A percentile compares a stretch with the other conserved stretches of the same genome.
phyloP scores from a whole-genome alignment of 257 asterid genomes.

The Craterostigma plantagineum region DNA sequence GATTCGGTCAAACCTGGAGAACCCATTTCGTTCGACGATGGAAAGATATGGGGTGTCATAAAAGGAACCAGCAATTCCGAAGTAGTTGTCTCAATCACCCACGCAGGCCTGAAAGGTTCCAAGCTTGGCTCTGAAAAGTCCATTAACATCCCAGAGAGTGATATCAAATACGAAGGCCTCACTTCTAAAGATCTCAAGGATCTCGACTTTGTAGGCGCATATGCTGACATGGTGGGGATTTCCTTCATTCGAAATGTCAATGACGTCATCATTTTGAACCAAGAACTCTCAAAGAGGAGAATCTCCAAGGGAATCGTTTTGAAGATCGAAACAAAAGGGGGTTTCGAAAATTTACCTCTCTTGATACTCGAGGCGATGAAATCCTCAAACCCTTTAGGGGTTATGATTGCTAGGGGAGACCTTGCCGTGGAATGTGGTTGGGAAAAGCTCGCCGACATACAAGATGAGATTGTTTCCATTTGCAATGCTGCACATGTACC shows the following conservation, averaged over 20 bases:
- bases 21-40: conserved; percentile 59
- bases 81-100: conserved; percentile 48
- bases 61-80: conserved; percentile 50
- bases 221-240: conserved; percentile 61
- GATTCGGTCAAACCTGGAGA: conserved; percentile 71
- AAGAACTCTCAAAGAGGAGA: conserved; percentile 41
- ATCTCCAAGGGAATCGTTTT: conserved; percentile 30
- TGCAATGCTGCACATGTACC: conserved; percentile 56
- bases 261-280: conserved; percentile 34
- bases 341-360: conserved; percentile 42
- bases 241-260: conserved; percentile 44
- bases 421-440: conserved; percentile 79
- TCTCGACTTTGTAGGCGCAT: conserved; percentile 50
- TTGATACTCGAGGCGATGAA: conserved; percentile 53
- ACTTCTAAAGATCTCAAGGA: conserved; percentile 59
- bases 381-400: conserved; percentile 39
- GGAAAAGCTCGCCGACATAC: conserved; percentile 60
- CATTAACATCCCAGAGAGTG: conserved; percentile 52
- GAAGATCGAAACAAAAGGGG: conserved; percentile 62
- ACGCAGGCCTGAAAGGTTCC: conserved; percentile 45
- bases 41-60: conserved; percentile 55
- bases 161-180: conserved; percentile 52
- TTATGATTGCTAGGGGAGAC: conserved; percentile 74
- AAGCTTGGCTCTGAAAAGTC: conserved; percentile 66
- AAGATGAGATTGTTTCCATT: conserved; percentile 38